phyloP scores from a whole-genome alignment of 805 yeast species.

The Wickerhamiella domercqiae region DNA sequence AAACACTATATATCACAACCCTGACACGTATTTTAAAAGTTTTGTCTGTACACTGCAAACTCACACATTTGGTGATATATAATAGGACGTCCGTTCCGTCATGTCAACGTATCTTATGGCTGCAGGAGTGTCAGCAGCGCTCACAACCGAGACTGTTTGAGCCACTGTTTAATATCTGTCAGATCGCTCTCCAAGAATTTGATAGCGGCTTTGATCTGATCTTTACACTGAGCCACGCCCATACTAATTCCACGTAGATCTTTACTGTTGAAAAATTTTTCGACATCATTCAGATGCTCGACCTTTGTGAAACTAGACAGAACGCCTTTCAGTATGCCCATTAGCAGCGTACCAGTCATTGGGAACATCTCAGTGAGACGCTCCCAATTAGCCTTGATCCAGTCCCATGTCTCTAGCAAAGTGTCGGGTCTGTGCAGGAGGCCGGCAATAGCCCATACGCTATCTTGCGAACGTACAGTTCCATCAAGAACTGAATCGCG shows the following conservation, averaged over 20 bases:
- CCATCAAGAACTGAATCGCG: constrained; percentile 43
- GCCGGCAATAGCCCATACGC: constrained; percentile 63
- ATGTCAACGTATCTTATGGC: too few species aligned
- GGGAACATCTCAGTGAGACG: constrained; percentile 52
- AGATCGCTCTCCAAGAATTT: constrained; percentile 32
- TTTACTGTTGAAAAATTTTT: constrained; percentile 30
- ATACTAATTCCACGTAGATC: constrained; percentile 43
- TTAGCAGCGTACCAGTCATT: constrained; percentile 66
- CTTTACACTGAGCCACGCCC: constrained; percentile 41
- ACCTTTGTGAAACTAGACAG: constrained; percentile 46
- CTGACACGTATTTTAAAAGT: too few species aligned
- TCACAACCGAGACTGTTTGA: constrained; percentile 9
- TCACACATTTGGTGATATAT: too few species aligned
- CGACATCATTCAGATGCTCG: constrained; percentile 40
- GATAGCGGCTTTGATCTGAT: constrained; percentile 34
- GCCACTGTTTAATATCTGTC: constrained; percentile 18
- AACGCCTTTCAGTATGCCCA: constrained; percentile 50
- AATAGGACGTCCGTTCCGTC: too few species aligned
- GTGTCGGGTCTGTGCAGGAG: constrained; percentile 50
- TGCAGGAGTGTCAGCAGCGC: too few species aligned
- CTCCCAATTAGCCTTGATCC: constrained; percentile 60
- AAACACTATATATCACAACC: neutral
- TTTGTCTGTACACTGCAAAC: too few species aligned
- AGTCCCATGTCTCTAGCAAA: constrained; percentile 52
- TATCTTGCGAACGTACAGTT: constrained; percentile 49